Base-by-base conservation (phyloP, 345 rosid genomes). In the Murraya koenigii region DNA sequence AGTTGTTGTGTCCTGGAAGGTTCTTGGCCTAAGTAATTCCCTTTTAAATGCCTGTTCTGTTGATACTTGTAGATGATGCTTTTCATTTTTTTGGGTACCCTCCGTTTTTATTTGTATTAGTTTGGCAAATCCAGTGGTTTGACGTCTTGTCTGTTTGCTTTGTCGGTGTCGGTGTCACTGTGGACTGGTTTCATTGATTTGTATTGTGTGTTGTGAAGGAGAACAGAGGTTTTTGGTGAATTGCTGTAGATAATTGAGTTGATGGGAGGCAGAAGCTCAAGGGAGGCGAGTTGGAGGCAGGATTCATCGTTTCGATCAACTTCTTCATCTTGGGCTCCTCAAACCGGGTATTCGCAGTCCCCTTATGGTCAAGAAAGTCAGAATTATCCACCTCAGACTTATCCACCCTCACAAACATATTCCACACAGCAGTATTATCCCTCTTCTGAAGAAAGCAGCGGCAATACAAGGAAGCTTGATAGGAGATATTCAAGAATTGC, bases 231-330 rank as follows among this genome's bases (percentile, higher is more conserved):
- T 54, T 69, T 49, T 71, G 26, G 73, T 49, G 76, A 74, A 22
- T 36, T 79, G 52, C 26, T 71, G 35, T 63, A 68, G 83, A 73
- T 58, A 71, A 67, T 76, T 71, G 60, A 75, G 77, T 82, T 84
- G 77, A 95, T 95, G 98, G 98, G 98, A 49, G 80, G 85, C 36
- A 86, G 79, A 56, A 85, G 73, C 81, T 95, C 98, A 7, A 93
- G 75, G 78, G 94, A 88, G 11, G 81, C 25, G 1, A 86, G 83
- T 59, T 86, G 77, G 85, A 80, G 91, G 84, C 86, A 86, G 75
- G 68, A 49, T 75, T 83, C 92, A 10, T 83, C 85, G 14, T 17
- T 38, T 7, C 84, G 80, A 64, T 77, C 92, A 0, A 36, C 72
- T 82, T 84, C 96, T 4, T 80, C 93, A 65, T 86, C 91, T 11